Evolutionary conservation across 176 grass and related monocot species (phyloP).

Genomic region (Thinopyrum elongatum): DNA sequence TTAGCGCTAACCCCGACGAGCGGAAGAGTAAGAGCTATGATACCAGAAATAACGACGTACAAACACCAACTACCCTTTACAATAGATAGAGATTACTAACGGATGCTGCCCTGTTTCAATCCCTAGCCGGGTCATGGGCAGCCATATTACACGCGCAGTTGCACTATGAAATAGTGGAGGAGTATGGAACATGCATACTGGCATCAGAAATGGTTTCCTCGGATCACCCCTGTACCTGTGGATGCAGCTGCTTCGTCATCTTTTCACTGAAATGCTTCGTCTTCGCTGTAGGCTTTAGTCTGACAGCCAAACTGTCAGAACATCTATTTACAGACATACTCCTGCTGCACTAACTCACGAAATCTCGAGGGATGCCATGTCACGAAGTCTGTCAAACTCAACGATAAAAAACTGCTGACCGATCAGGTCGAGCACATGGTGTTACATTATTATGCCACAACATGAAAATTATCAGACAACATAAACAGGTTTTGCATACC

Average conservation of each 20-base stretch:
- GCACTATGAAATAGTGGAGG: not conserved
- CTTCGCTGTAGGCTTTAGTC: not conserved
- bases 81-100: too few relatives aligned
- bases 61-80: too few relatives aligned
- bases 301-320: not conserved
- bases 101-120: too few relatives aligned
- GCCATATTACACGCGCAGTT: not conserved
- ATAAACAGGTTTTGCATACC: constrained; percentile 1
- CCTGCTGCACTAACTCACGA: too few relatives aligned
- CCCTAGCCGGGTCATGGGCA: too few relatives aligned
- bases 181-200: not conserved
- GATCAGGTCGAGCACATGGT: not conserved
- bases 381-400: not conserved
- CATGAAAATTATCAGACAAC: constrained; percentile 4
- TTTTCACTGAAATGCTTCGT: not conserved
- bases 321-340: too few relatives aligned
- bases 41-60: too few relatives aligned
- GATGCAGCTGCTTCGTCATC: too few relatives aligned
- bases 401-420: not conserved
- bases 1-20: too few relatives aligned
- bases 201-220: not conserved
- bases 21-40: too few relatives aligned
- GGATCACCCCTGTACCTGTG: not conserved
- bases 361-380: not conserved
- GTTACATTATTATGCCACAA: not conserved